Base-by-base conservation (phyloP, 1,139 yeast genomes). In the Blastobotrys indianensis region DNA sequence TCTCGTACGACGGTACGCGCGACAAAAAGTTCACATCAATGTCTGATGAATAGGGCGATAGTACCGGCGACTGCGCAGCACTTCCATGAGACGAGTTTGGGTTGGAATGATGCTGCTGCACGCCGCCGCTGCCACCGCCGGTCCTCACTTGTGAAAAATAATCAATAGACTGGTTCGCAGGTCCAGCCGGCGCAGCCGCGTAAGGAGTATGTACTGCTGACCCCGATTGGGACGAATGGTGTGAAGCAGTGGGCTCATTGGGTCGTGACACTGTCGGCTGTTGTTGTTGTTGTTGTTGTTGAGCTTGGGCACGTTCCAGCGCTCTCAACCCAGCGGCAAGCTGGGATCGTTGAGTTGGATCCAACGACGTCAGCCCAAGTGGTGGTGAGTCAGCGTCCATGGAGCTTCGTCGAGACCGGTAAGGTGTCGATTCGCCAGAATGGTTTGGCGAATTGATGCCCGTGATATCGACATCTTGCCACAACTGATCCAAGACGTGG, bases 401-500 rank as follows among this genome's bases (percentile, higher is more conserved):
- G 16, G 72, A 66, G 39, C 56, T 57, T 9, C 65, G 59, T 40
- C 66, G 54, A 2, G 62, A 58, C 11, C 55, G 43, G 34, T 47
- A 35, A 1, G 69, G 68, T 1, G 66, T 63, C 25, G 58, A 54
- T 0, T 76, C 56, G 1, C 83, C 85, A 9, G 82, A 75, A 6
- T 65, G 63, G 2, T 66, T 50, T 2, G 87, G 85, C 1, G 84
- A 73, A 31, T 79, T 82, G 33, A 41, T 17, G 6, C 12, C n/a
- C 2, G 82, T 74, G 9, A 73, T 66, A 2, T 74, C 62, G 3
- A 80, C 71, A 47, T 84, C 95, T 32, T 76, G 73, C 90, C 90
- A 90, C 34, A 92, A 67, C 47, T 88, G 69, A 64, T 92, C 98
- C 64, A 85, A 88, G 32, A 88, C 78, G 62, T 87, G 95, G 51